phyloP scores from a whole-genome alignment of 1,284 basidiomycete genomes.

The Cutaneotrichosporon cutaneum region DNA sequence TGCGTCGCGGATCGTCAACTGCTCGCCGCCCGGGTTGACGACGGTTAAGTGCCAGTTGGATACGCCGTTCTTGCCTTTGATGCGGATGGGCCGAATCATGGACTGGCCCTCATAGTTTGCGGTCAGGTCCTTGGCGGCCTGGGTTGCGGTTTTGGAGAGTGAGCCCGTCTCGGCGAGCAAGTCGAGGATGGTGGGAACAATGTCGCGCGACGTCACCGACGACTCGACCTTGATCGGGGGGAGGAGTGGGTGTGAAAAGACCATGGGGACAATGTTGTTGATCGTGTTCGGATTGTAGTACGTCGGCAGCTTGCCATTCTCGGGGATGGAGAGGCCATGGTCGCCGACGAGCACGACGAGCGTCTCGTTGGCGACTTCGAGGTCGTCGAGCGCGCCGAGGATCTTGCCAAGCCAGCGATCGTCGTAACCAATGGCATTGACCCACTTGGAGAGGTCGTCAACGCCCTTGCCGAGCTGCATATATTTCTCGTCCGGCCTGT shows the following conservation, averaged over 20 bases:
- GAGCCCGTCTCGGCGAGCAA: slow-evolving; percentile 13
- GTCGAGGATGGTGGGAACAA: slow-evolving; percentile 18
- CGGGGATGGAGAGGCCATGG: slow-evolving; percentile 15
- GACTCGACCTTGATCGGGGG: slow-evolving; percentile 7
- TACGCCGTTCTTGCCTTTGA: neutral
- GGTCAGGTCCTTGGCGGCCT: slow-evolving; percentile 9
- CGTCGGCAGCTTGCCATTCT: slow-evolving; percentile 16
- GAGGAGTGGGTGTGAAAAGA: slow-evolving; percentile 7
- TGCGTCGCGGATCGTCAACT: slow-evolving; percentile 9
- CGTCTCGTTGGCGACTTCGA: slow-evolving; percentile 17
- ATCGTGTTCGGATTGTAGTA: slow-evolving; percentile 13
- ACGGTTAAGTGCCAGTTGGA: slow-evolving; percentile 11
- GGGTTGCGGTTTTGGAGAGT: neutral
- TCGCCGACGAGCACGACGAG: slow-evolving; percentile 15
- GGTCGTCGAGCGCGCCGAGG: slow-evolving; percentile 10
- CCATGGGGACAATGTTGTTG: slow-evolving; percentile 9
- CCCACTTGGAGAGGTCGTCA: slow-evolving; percentile 13
- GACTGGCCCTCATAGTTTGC: slow-evolving; percentile 19
- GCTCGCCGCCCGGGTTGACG: slow-evolving; percentile 14
- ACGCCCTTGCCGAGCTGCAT: neutral
- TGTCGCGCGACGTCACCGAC: neutral
- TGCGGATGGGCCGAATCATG: slow-evolving; percentile 10
- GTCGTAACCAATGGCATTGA: slow-evolving; percentile 15
- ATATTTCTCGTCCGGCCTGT: slow-evolving; percentile 1
- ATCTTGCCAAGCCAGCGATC: slow-evolving; percentile 18